Evolutionary conservation across 83 land plant genomes (phyloP).

Genomic region (Larix sibirica): DNA sequence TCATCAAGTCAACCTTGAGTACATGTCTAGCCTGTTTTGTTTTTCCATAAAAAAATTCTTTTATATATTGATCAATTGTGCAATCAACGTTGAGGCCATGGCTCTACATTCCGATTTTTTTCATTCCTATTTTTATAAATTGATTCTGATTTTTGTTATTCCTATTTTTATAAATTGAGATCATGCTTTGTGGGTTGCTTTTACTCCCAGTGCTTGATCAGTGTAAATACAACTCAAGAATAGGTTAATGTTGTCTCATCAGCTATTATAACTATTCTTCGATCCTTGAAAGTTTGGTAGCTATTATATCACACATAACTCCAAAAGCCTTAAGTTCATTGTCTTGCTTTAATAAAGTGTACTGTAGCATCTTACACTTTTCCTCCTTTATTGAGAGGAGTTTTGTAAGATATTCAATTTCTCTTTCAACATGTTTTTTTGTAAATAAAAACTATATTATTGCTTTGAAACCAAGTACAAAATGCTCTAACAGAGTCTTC

Average conservation of each 20-base stretch:
- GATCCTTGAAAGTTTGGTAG: constrained; percentile 26
- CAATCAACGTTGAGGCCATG: constrained; percentile 61
- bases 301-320: constrained; percentile 29
- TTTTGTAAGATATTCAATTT: constrained; percentile 18
- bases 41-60: constrained; percentile 22
- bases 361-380: constrained; percentile 53
- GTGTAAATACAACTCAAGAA: constrained; percentile 1
- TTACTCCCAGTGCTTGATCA: background rate
- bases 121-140: constrained; percentile 26
- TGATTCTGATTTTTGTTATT: no score
- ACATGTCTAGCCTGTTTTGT: constrained; percentile 1
- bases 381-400: constrained; percentile 39
- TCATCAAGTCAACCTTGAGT: constrained; percentile 45
- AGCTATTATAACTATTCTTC: constrained; percentile 25
- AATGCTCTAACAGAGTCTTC: no score
- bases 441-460: no score
- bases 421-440: constrained; percentile 27
- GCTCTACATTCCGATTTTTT: constrained; percentile 38
- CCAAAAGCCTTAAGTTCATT: constrained; percentile 44
- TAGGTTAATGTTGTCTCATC: background rate
- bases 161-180: no score
- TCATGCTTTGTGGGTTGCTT: constrained; percentile 1
- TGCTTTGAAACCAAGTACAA: no score
- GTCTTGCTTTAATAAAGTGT: constrained; percentile 33
- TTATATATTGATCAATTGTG: constrained; percentile 51